Evolutionary conservation across 2,329 filamentous ascomycete genomes (phyloP).

Genomic region (Bisporella sp.): DNA sequence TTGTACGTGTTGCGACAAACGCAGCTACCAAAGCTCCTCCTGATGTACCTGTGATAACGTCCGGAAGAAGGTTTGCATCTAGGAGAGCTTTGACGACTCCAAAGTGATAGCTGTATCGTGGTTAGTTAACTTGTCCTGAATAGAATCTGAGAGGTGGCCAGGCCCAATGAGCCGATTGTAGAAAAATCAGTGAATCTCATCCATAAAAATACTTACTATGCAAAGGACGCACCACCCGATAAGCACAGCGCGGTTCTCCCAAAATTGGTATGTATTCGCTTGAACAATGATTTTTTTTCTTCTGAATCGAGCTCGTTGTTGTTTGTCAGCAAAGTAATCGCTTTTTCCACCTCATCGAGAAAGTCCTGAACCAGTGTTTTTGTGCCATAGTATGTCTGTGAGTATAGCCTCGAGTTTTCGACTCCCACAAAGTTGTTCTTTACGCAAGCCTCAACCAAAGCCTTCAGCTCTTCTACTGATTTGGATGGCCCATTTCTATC

Average conservation of each 20-base stretch:
- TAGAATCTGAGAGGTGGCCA: too few relatives aligned
- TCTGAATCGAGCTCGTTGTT: constrained; percentile 62
- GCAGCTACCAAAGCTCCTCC: constrained; percentile 87
- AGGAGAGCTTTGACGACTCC: constrained; percentile 85
- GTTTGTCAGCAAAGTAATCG: constrained; percentile 59
- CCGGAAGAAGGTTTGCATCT: constrained; percentile 77
- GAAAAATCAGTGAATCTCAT: too few relatives aligned
- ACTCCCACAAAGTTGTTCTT: constrained; percentile 97
- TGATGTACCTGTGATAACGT: constrained; percentile 94
- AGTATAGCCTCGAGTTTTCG: constrained; percentile 91
- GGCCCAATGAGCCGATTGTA: too few relatives aligned
- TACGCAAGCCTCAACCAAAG: constrained; percentile 79
- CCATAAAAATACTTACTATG: constrained; percentile 43
- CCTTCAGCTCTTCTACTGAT: constrained; percentile 68
- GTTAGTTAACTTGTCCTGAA: too few relatives aligned
- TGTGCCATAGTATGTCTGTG: constrained; percentile 96
- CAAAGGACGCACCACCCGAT: constrained; percentile 88
- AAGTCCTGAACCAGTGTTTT: constrained; percentile 90
- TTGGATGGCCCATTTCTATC: constrained; percentile 32
- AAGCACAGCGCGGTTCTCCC: constrained; percentile 89
- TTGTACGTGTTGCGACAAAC: constrained; percentile 79
- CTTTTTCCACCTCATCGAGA: constrained; percentile 70
- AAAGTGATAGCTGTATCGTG: constrained; percentile 62
- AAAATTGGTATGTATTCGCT: constrained; percentile 82
- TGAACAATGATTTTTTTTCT: constrained; percentile 76